Percentiles rank a stretch among this genome's conserved stretches.
Conservation (phyloP, 1,139 yeast species). For the Lodderomyces elongisporus region DNA sequence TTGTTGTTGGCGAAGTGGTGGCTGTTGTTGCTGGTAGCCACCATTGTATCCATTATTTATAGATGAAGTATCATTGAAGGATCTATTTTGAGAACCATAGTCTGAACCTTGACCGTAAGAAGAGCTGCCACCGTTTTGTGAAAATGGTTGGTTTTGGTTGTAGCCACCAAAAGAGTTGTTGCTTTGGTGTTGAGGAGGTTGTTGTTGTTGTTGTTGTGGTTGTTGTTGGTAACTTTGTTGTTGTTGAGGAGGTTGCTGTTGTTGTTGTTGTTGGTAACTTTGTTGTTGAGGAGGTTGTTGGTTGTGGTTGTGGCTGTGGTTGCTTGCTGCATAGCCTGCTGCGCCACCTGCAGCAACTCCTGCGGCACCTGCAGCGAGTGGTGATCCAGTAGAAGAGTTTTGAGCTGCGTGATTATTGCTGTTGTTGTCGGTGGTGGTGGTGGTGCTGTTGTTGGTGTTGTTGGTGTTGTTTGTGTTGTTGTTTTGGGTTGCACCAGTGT, state of each 20-base stretch:
- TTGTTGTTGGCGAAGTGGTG: constrained; percentile 7
- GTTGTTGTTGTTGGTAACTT: constrained; percentile 1
- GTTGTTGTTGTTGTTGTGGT: constrained; percentile 1
- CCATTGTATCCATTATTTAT: constrained; percentile 9
- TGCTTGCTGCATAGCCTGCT: constrained; percentile 4
- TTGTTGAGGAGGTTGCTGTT: constrained; percentile 1
- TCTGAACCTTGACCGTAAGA: constrained; percentile 7
- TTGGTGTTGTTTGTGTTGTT: too few relatives aligned
- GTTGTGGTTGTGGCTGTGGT: constrained; percentile 9
- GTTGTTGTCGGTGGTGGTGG: too few relatives aligned
- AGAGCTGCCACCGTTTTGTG: constrained; percentile 7
- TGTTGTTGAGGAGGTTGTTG: constrained; percentile 5
- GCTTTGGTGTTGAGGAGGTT: constrained; percentile 4
- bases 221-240: constrained; percentile 5
- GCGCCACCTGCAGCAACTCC: constrained; percentile 5
- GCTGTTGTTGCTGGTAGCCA: constrained; percentile 8
- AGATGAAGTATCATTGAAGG: constrained; percentile 11
- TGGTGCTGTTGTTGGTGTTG: too few relatives aligned
- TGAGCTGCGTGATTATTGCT: constrained; percentile 3
- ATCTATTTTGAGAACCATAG: constrained; percentile 7
- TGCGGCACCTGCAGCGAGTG: constrained; percentile 4
- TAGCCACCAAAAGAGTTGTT: constrained; percentile 8
- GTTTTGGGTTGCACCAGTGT: constrained; percentile 9
- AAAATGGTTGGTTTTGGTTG: constrained; percentile 8
- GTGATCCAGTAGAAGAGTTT: constrained; percentile 1